Percentiles rank a stretch among this genome's conserved stretches.
These are phyloP conservation scores for Paragyromitra xinjiangensis DNA, from an alignment of 495 filamentous ascomycete genomes.

Conservation along the genomic window DNA sequence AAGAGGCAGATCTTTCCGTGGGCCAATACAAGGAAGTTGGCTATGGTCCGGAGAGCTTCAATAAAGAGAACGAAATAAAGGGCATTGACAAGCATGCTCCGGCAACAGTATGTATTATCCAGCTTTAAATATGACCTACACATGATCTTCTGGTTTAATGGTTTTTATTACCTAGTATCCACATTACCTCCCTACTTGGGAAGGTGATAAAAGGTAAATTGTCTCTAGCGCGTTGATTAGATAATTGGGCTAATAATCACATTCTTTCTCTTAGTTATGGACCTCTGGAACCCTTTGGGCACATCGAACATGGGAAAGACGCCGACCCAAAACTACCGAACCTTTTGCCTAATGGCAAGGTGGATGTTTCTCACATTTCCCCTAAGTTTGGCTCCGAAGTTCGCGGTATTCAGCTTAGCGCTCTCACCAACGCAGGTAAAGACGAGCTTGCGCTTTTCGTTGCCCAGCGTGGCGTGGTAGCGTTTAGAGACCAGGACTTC, in stretches of 20 bases:
- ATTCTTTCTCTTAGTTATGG: constrained; percentile 62
- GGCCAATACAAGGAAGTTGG: constrained; percentile 43
- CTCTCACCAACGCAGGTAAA: constrained; percentile 67
- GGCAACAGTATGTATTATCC: constrained; percentile 18
- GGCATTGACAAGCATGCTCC: constrained; percentile 56
- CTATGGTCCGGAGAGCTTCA: constrained; percentile 48
- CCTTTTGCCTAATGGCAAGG: constrained; percentile 66
- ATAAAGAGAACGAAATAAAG: constrained; percentile 61
- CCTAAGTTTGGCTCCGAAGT: constrained; percentile 80
- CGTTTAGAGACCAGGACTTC: constrained; percentile 81
- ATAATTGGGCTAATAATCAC: constrained; percentile 6
- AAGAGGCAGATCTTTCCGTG: constrained; percentile 3
- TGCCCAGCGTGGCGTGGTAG: constrained; percentile 80
- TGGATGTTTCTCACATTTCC: constrained; percentile 62
- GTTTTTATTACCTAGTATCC: constrained; percentile 67
- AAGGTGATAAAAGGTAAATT: constrained; percentile 54
- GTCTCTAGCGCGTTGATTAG: not conserved
- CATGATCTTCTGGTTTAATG: constrained; percentile 48
- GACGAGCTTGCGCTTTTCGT: constrained; percentile 83
- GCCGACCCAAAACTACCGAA: constrained; percentile 74
- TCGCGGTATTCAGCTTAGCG: constrained; percentile 72
- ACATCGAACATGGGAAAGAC: constrained; percentile 73
- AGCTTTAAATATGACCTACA: not conserved
- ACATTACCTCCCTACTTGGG: constrained; percentile 81
- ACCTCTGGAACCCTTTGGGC: constrained; percentile 61